Evolutionary conservation across 2,329 filamentous ascomycete genomes (phyloP), one percentile per base, ranked within the genome.

Genomic region (Chalaropsis thielavioides): DNA sequence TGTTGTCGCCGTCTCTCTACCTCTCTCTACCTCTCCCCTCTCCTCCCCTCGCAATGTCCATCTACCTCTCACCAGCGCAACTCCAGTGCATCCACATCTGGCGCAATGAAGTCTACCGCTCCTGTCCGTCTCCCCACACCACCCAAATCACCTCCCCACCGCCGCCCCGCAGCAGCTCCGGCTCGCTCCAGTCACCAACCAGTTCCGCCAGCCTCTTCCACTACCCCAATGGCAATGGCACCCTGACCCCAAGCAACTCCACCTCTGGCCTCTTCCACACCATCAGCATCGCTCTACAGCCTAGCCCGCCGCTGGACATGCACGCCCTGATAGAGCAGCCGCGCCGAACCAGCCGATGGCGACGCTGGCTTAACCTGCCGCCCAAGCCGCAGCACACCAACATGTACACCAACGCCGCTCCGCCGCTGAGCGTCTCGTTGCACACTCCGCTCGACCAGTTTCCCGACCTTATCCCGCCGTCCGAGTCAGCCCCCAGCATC

Each of bases 41-140:
- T 31, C 51, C 22, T 46, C 27, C 46, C 15, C 35, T 40, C 35
- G 44, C 22, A 27, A 67, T 67, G 65, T 67, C 65, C 41, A 64
- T 67, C 35, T 67, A 67, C 40, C 46, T 64, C 19, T 67, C 65
- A 6, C 65, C 65, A 41, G 62, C 62, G 15, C 75, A 75, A 65
- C 72, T 75, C 61, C 70, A 73, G 61, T 75, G 76, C 71, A 80
- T 82, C 68, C 72, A 78, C 66, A 74, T 78, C 67, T 83, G 80
- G 80, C 77, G 77, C 64, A 72, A 72, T 63, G 80, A 82, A 72
- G 78, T 82, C 60, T 73, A 73, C 43, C 70, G 72, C 24, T 61
- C 61, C n/a, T 72, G 74, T 60, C 71, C 72, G 17, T 68, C 69
- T n/a, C 70, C 68, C 41, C 74, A 74, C 68, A 68, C 67, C 46